A percentile compares a stretch with the other conserved stretches of the same genome.
phyloP scores from a whole-genome alignment of 306 rosid species.

The Cotoneaster glaucophyllus region DNA sequence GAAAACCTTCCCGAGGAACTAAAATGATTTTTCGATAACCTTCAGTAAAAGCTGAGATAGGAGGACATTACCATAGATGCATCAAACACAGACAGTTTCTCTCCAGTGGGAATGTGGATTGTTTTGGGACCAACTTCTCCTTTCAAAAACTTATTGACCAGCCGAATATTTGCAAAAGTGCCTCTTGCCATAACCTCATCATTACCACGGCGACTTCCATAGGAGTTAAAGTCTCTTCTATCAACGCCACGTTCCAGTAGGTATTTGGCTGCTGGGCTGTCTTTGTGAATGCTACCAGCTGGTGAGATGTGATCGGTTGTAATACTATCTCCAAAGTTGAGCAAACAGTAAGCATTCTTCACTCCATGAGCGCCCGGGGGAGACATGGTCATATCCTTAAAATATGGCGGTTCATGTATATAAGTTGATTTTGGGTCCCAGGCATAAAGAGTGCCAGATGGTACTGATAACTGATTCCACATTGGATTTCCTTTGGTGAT shows the following conservation, averaged over 20 bases:
- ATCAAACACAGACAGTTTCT: constrained; percentile 81
- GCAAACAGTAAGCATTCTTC: constrained; percentile 75
- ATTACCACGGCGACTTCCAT: constrained; percentile 96
- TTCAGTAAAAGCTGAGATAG: constrained; percentile 5
- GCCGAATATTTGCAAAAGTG: constrained; percentile 88
- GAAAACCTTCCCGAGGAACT: background rate
- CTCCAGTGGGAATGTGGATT: constrained; percentile 77
- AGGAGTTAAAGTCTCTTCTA: constrained; percentile 91
- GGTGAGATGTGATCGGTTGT: constrained; percentile 99
- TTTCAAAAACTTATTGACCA: constrained; percentile 77
- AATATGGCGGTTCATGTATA: constrained; percentile 89
- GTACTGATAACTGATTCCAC: constrained; percentile 87
- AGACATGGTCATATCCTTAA: constrained; percentile 86
- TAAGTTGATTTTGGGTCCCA: constrained; percentile 91
- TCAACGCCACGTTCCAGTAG: constrained; percentile 83
- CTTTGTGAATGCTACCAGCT: constrained; percentile 97
- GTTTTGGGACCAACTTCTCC: constrained; percentile 99
- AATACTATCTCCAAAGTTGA: constrained; percentile 94
- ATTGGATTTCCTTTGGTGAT: constrained; percentile 89
- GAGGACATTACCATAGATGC: constrained; percentile 60
- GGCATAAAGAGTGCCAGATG: constrained; percentile 70
- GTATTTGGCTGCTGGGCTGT: constrained; percentile 91
- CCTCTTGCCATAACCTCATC: constrained; percentile 94
- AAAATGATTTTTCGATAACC: background rate
- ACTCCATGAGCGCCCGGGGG: constrained; percentile 90